Percentiles rank a stretch among this genome's conserved stretches.
These are phyloP conservation scores for Ceratobasidium papillatum DNA, from an alignment of 1,284 basidiomycete species.

Conservation along the genomic window DNA sequence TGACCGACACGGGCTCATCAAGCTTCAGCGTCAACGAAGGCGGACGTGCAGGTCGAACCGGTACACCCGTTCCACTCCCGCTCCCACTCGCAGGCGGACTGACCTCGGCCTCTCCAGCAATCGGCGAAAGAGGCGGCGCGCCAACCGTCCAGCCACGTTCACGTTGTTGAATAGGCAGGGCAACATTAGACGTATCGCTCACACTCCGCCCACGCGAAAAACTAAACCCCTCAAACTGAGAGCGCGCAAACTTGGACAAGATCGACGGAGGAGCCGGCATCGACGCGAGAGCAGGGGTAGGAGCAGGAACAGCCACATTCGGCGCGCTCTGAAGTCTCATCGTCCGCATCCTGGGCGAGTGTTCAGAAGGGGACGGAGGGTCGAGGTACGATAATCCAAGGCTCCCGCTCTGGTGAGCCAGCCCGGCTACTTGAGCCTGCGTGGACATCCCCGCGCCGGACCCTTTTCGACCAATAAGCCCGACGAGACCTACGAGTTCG, in stretches of 20 bases:
- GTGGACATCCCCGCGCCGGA: background rate
- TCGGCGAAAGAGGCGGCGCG: slow-evolving; percentile 5
- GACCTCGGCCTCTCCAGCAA: background rate
- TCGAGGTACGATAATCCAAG: background rate
- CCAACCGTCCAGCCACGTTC: slow-evolving; percentile 16
- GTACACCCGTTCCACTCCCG: background rate
- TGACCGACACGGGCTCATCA: background rate
- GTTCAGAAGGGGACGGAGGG: background rate
- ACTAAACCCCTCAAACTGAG: slow-evolving; percentile 16
- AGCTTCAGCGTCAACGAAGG: slow-evolving; percentile 13
- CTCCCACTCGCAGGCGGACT: background rate
- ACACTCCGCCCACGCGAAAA: slow-evolving; percentile 25
- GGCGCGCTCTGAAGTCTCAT: slow-evolving; percentile 21
- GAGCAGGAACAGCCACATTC: background rate
- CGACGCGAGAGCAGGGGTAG: background rate
- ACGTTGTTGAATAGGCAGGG: background rate
- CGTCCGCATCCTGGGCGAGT: background rate
- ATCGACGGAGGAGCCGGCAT: background rate
- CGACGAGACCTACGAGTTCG: background rate
- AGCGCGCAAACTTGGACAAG: slow-evolving; percentile 27
- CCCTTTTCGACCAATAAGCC: background rate
- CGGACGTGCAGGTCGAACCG: slow-evolving; percentile 21
- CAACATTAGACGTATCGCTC: slow-evolving; percentile 4
- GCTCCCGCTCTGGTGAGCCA: background rate
- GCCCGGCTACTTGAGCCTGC: slow-evolving; percentile 10